phyloP scores from a whole-genome alignment of 176 grass and related monocot species.

The Ensete glaucum region DNA sequence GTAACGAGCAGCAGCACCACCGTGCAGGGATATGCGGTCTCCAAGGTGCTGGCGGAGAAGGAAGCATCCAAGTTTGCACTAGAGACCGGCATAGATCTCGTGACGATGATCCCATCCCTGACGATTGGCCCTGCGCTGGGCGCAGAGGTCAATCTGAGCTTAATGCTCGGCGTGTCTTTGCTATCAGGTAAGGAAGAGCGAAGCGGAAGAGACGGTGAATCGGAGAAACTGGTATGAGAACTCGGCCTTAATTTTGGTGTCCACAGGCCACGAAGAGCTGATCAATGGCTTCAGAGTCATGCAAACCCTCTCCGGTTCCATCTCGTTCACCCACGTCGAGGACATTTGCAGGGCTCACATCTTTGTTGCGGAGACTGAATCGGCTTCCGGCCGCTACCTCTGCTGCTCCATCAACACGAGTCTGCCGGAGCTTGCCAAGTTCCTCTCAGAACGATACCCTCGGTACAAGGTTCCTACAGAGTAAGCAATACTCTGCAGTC shows the following conservation, averaged over 20 bases:
- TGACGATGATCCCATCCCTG: constrained; percentile 34
- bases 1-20: no score
- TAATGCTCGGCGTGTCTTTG: constrained; percentile 27
- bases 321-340: constrained; percentile 40
- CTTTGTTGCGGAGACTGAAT: constrained; percentile 44
- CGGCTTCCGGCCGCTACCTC: constrained; percentile 39
- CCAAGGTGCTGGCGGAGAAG: constrained; percentile 47
- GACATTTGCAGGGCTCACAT: constrained; percentile 54
- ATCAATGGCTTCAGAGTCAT: constrained; percentile 29
- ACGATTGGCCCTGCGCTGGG: constrained; percentile 27
- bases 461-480: constrained; percentile 36
- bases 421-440: constrained; percentile 26
- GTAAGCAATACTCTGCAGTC: constrained; percentile 7
- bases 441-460: constrained; percentile 39
- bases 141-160: constrained; percentile 1
- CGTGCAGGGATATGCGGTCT: constrained; percentile 49
- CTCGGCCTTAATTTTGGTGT: no score
- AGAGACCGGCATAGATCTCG: constrained; percentile 47
- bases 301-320: constrained; percentile 29
- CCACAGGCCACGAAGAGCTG: constrained; percentile 29
- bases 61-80: constrained; percentile 37
- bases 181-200: constrained; percentile 31
- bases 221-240: no score
- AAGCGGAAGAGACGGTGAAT: no score
- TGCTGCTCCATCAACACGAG: constrained; percentile 47